Evolutionary conservation across 257 asterid genomes (phyloP), one percentile per base, ranked within the genome.

Genomic region (Dorcoceras hygrometricum): DNA sequence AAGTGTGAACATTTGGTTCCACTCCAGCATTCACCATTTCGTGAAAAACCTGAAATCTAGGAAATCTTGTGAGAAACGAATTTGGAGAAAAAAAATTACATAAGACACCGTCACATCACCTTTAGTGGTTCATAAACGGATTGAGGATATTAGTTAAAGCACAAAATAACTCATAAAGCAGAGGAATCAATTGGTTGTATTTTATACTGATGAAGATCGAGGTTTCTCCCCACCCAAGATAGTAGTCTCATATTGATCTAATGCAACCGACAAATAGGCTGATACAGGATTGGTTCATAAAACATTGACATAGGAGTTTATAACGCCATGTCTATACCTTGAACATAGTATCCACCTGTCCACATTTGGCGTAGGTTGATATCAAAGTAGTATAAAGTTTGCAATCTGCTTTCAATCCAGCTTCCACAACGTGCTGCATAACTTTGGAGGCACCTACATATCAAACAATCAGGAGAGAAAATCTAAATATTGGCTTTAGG

Each of bases 1-100:
- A 93, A 22, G 99, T 93, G 81, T 93, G 96, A 74, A 85, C 82
- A 88, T 88, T 93, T 67, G 97, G 96, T 79, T 90, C 95, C 65
- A 90, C 89, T 73, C 96, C 96, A 81, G 92, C 95, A 82, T 85
- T 93, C 59, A 93, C 92, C 99, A 93, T 93, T 81, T 90, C 95
- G 76, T 93, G 96, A 62, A 93, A 93, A 72, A 93, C 97, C 99
- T 93, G 74, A 82, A 69, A 71, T 63, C 72, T 56, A 60, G 66
- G 71, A 39, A 57, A 71, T 55, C 59, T 36, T 36, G 57, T 81
- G 70, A 71, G 79, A 62, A 43, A 32, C 63, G 59, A 75, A 23
- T 59, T 31, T 6, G 59, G 74, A 63, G 51, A 25, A 50, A 27
- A 63, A 65, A 36, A 27, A 73, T 54, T 66, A 54, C 68, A 65